These are phyloP conservation scores for Rhodotorula sp. DNA, from an alignment of 1,284 basidiomycete genomes.

Conservation along the genomic window DNA sequence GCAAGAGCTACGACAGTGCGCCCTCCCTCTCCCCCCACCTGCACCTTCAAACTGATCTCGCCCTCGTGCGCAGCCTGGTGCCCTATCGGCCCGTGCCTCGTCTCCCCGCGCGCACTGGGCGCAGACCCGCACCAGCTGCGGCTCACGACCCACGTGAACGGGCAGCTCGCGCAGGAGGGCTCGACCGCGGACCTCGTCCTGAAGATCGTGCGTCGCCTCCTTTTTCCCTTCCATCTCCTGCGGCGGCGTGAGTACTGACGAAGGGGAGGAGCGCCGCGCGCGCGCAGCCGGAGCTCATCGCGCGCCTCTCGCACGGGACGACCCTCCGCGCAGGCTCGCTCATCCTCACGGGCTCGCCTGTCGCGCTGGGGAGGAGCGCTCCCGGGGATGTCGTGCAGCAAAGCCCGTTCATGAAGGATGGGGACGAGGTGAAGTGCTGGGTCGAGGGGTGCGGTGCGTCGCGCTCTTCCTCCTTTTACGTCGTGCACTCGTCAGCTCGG, in stretches of 20 bases:
- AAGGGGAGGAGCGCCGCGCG: accelerated
- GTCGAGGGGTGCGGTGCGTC: conserved; percentile 39
- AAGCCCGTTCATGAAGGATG: conserved; percentile 69
- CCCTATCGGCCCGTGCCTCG: conserved; percentile 61
- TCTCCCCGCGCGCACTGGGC: conserved; percentile 64
- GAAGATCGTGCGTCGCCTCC: conserved; percentile 37
- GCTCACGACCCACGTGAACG: conserved; percentile 70
- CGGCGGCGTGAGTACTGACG: background rate
- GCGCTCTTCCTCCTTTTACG: background rate
- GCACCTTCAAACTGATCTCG: accelerated
- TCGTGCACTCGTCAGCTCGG: conserved; percentile 39
- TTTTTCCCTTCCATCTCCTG: background rate
- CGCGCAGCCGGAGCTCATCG: conserved; percentile 61
- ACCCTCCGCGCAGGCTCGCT: conserved; percentile 79
- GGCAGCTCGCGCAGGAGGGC: conserved; percentile 68
- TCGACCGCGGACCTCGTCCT: conserved; percentile 57
- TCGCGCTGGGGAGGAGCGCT: conserved; percentile 47
- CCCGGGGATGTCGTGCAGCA: conserved; percentile 58
- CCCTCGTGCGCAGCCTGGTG: conserved; percentile 34
- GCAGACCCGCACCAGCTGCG: conserved; percentile 67
- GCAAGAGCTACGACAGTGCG: conserved; percentile 43
- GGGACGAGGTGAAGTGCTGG: conserved; percentile 69
- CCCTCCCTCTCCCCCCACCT: background rate
- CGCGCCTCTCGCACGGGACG: conserved; percentile 80
- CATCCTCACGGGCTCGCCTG: conserved; percentile 75